Conservation (phyloP, 2,329 filamentous ascomycete species). For the Anthostomella pinea region DNA sequence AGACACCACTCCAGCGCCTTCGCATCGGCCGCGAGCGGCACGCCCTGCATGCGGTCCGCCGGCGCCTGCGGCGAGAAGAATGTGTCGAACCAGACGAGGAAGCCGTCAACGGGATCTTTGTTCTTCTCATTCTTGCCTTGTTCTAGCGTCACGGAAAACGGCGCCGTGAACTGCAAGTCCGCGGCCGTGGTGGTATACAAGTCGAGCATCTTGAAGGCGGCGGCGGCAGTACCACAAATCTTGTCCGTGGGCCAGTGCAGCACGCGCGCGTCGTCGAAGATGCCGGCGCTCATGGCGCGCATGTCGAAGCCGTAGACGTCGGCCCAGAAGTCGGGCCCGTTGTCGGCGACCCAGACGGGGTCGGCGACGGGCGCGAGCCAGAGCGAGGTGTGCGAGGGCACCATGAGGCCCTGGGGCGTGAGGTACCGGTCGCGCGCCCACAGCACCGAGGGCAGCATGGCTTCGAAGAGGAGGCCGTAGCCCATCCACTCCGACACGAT, state of each 20-base stretch:
- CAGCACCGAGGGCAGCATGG: conserved; percentile 91
- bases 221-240: conserved; percentile 57
- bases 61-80: conserved; percentile 65
- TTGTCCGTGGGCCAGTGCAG: conserved; percentile 63
- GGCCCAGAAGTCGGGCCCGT: conserved; percentile 81
- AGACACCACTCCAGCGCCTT: conserved; percentile 60
- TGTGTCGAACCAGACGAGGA: conserved; percentile 90
- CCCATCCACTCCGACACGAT: conserved; percentile 99
- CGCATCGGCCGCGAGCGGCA: conserved; percentile 52
- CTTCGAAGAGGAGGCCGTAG: conserved; percentile 88
- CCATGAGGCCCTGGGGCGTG: conserved; percentile 73
- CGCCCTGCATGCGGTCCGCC: conserved; percentile 39
- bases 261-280: conserved; percentile 79
- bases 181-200: conserved; percentile 68
- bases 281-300: conserved; percentile 78
- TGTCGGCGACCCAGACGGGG: conserved; percentile 71
- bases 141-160: conserved; percentile 61
- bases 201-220: conserved; percentile 71
- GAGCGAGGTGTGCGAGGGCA: conserved; percentile 81
- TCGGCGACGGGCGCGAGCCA: conserved; percentile 80
- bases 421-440: conserved; percentile 87
- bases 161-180: conserved; percentile 72
- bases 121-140: no score
- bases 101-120: conserved; percentile 75
- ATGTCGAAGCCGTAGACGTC: conserved; percentile 95